These are phyloP conservation scores for Neurospora terricola DNA, from an alignment of 495 filamentous ascomycete genomes.

Conservation along the genomic window DNA sequence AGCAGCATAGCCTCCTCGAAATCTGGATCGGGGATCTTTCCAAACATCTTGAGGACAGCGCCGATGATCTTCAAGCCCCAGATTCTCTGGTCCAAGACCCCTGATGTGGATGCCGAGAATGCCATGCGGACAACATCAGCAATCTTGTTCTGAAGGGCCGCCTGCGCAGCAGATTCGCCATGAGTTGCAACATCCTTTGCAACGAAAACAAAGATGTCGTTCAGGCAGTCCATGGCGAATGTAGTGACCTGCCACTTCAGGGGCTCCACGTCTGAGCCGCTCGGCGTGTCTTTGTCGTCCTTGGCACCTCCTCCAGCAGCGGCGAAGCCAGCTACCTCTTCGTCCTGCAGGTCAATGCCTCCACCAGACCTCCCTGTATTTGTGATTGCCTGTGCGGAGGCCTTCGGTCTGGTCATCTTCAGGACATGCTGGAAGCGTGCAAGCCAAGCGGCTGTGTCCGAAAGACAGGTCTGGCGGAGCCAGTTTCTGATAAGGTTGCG, in stretches of 20 bases:
- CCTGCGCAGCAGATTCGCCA: conserved; percentile 58
- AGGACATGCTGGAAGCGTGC: conserved; percentile 78
- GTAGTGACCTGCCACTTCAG: conserved; percentile 93
- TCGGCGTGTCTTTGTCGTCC: conserved; percentile 50
- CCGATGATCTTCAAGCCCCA: conserved; percentile 90
- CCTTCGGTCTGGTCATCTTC: conserved; percentile 68
- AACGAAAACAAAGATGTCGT: conserved; percentile 66
- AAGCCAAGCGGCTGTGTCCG: conserved; percentile 72
- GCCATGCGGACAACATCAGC: conserved; percentile 95
- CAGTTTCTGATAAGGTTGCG: conserved; percentile 80
- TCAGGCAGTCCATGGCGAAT: conserved; percentile 88
- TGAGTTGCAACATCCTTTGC: conserved; percentile 63
- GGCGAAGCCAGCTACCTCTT: conserved; percentile 92
- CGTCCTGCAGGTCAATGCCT: conserved; percentile 74
- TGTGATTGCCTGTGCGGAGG: conserved; percentile 39
- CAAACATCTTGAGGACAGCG: conserved; percentile 89
- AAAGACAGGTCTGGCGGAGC: conserved; percentile 75
- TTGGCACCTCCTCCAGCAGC: conserved; percentile 53
- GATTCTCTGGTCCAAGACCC: conserved; percentile 78
- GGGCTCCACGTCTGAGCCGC: conserved; percentile 68
- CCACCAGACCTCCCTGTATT: conserved; percentile 38
- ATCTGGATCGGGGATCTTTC: conserved; percentile 88
- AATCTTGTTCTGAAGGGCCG: conserved; percentile 70
- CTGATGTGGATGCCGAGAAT: conserved; percentile 92
- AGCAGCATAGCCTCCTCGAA: conserved; percentile 91